Evolutionary conservation across 257 asterid species (phyloP), one percentile per base, ranked within the genome.

Genomic region (Solanum ahanhuiri): DNA sequence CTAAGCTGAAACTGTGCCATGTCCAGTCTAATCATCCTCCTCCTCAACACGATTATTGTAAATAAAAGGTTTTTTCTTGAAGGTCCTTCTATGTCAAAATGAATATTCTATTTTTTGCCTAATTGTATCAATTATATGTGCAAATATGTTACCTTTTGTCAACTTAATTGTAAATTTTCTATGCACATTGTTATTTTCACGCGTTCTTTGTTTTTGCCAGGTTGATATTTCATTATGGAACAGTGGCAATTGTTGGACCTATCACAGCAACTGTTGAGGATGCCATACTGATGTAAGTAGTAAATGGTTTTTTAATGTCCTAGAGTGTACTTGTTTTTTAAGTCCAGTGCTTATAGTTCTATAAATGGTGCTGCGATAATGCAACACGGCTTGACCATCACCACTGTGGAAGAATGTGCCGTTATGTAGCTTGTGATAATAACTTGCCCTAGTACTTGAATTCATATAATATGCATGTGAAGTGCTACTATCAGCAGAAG

Each of bases 211-310:
- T 60, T 83, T 88, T 87, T 87, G 85, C 71, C 95, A 97, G 99
- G 83, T 88, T 98, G 89, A 63, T 93, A 85, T 94, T 97, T 89
- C 95, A 92, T 87, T 79, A 94, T 4, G 98, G 99, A 90, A 94
- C 99, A 66, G 98, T 95, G 22, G 99, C 93, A 95, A 90, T 94
- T 83, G 92, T 97, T 54, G 98, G 99, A 51, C 95, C 99, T 85
- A 93, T 97, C 87, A 87, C 99, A 84, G 91, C 98, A 76, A 90
- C 89, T 87, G 98, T 97, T 88, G 99, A 97, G 93, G 99, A 97
- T 91, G 88, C 95, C 48, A 88, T 93, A 79, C 95, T 97, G 79
- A 97, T 97, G 99, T 97, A 93, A 94, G 98, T 90, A 86, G 48
- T 37, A 34, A 66, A 25, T 87, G 54, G 83, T 83, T 87, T 87